Evolutionary conservation across 2,329 filamentous ascomycete genomes (phyloP).

Genomic region (Passalora sequoiae): DNA sequence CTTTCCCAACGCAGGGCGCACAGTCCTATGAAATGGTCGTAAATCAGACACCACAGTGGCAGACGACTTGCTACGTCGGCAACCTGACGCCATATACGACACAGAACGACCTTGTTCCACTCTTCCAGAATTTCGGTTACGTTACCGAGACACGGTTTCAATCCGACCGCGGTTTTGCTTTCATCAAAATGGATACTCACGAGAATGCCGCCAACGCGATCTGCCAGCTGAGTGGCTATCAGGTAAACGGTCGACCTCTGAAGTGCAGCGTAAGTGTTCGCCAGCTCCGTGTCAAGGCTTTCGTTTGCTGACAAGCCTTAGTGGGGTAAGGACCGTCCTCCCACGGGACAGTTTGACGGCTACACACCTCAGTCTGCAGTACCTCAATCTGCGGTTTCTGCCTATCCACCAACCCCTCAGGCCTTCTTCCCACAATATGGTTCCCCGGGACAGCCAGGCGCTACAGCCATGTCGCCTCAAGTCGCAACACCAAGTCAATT

Average conservation of each 20-base stretch:
- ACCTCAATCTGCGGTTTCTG: conserved; percentile 47
- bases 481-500: conserved; percentile 53
- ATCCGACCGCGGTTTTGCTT: conserved; percentile 93
- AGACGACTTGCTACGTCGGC: conserved; percentile 96
- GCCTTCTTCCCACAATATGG: conserved; percentile 92
- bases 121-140: conserved; percentile 98
- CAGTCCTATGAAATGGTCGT: conserved; percentile 98
- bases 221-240: conserved; percentile 95
- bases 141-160: conserved; percentile 97
- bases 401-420: conserved; percentile 68
- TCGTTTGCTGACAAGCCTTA: conserved; percentile 42
- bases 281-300: conserved; percentile 1
- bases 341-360: conserved; percentile 74
- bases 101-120: conserved; percentile 89
- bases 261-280: conserved; percentile 88
- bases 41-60: conserved; percentile 91
- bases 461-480: conserved; percentile 53
- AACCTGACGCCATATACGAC: conserved; percentile 97
- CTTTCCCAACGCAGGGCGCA: conserved; percentile 88
- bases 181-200: conserved; percentile 98
- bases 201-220: conserved; percentile 98
- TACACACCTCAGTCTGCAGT: conserved; percentile 52
- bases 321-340: conserved; percentile 99
- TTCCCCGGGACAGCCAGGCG: conserved; percentile 62
- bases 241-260: conserved; percentile 90